Conservation (phyloP, 2,329 filamentous ascomycete genomes). For the Pseudogymnoascus pannorum region DNA sequence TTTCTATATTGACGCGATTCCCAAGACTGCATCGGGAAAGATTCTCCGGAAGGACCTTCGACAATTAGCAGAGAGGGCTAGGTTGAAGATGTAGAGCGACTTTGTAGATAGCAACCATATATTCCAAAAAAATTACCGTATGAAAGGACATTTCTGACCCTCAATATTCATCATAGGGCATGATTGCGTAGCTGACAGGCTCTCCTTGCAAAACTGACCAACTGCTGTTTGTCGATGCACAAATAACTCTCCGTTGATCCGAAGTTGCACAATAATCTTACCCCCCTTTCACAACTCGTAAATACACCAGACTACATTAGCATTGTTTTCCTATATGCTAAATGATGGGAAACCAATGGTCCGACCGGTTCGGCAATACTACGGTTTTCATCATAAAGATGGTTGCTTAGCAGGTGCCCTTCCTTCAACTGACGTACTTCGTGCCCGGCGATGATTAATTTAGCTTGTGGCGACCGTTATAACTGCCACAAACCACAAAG, state of each 20-base stretch:
- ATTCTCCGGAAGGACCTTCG: constrained; percentile 26
- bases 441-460: neutral
- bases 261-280: neutral
- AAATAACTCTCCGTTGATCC: neutral
- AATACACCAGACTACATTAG: neutral
- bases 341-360: neutral
- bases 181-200: neutral
- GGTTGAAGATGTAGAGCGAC: neutral
- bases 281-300: neutral
- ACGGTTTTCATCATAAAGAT: neutral
- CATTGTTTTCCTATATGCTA: neutral
- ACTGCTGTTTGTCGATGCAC: neutral
- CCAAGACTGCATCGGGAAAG: neutral
- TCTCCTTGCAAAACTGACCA: neutral
- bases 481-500: neutral
- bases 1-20: neutral
- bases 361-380: neutral
- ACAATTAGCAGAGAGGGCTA: constrained; percentile 20
- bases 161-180: no score
- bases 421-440: neutral
- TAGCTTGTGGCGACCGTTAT: neutral
- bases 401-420: neutral
- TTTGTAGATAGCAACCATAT: neutral
- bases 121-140: neutral
- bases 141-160: neutral